A percentile compares a stretch with the other conserved stretches of the same genome.
Evolutionary conservation across 805 yeast genomes (phyloP).

Genomic region (Candida maesae): DNA sequence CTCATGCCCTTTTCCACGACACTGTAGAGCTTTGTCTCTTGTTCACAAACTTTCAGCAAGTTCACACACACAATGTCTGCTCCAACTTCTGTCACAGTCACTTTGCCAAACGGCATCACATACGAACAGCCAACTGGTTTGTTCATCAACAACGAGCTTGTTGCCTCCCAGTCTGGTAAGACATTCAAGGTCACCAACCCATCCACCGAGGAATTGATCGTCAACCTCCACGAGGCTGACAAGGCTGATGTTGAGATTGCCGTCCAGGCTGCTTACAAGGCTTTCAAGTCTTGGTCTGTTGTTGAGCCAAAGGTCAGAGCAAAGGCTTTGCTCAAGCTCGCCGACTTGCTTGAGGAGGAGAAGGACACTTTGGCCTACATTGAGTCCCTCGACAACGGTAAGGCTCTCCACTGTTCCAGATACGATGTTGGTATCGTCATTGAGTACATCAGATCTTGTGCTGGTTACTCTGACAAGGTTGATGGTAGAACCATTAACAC

Average conservation of each 20-base stretch:
- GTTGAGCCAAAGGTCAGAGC: conserved; percentile 44
- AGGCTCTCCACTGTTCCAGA: conserved; percentile 43
- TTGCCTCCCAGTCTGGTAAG: conserved; percentile 48
- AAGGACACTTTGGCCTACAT: conserved; percentile 46
- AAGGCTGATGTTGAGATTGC: conserved; percentile 49
- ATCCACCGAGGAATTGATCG: conserved; percentile 56
- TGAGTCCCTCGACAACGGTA: conserved; percentile 53
- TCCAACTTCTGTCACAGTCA: conserved; percentile 27
- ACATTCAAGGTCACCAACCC: conserved; percentile 56
- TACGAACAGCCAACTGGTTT: conserved; percentile 61
- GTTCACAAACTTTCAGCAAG: background rate
- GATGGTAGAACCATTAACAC: conserved; percentile 46
- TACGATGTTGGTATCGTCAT: conserved; percentile 46
- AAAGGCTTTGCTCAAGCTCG: conserved; percentile 39
- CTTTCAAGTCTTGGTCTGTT: conserved; percentile 52
- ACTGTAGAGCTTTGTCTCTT: background rate
- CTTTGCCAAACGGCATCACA: conserved; percentile 53
- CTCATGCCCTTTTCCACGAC: background rate
- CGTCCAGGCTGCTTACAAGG: conserved; percentile 62
- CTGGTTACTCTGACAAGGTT: conserved; percentile 52
- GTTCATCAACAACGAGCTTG: conserved; percentile 63
- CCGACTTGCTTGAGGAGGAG: conserved; percentile 46
- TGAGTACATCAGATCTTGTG: conserved; percentile 46
- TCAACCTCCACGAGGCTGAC: conserved; percentile 49
- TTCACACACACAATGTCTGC: conserved; percentile 15